Conservation (phyloP, 2,329 filamentous ascomycete species). For the Colletotrichum spinosum region DNA sequence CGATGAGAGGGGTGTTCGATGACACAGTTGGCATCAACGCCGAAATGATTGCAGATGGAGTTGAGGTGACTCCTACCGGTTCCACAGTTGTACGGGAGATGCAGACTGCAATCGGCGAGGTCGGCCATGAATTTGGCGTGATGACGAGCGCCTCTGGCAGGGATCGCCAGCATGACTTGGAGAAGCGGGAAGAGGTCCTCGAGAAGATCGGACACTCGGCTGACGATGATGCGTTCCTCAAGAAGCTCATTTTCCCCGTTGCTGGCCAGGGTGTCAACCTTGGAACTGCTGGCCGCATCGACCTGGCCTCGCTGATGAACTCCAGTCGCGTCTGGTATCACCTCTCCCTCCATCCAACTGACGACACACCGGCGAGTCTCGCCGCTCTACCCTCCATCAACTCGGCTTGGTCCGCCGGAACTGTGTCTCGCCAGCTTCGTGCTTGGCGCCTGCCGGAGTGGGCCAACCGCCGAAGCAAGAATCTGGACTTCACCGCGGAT, state of each 20-base stretch:
- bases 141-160: constrained; percentile 73
- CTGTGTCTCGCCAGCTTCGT: constrained; percentile 91
- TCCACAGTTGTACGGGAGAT: constrained; percentile 89
- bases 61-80: constrained; percentile 79
- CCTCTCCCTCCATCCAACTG: constrained; percentile 89
- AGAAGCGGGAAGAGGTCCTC: constrained; percentile 84
- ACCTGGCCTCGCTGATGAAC: constrained; percentile 78
- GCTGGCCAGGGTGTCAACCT: constrained; percentile 83
- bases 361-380: constrained; percentile 81
- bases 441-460: constrained; percentile 95
- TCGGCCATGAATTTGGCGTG: constrained; percentile 83
- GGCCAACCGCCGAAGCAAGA: constrained; percentile 92
- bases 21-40: constrained; percentile 92
- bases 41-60: constrained; percentile 96
- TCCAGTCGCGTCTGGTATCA: constrained; percentile 97
- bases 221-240: constrained; percentile 85
- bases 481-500: constrained; percentile 94
- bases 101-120: constrained; percentile 81
- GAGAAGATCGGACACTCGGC: constrained; percentile 88
- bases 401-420: constrained; percentile 93
- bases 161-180: constrained; percentile 81
- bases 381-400: constrained; percentile 78
- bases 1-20: constrained; percentile 91
- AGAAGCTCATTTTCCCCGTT: constrained; percentile 82
- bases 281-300: constrained; percentile 82